Conservation (phyloP, 495 filamentous ascomycete genomes). For the Penicillium daleae region DNA sequence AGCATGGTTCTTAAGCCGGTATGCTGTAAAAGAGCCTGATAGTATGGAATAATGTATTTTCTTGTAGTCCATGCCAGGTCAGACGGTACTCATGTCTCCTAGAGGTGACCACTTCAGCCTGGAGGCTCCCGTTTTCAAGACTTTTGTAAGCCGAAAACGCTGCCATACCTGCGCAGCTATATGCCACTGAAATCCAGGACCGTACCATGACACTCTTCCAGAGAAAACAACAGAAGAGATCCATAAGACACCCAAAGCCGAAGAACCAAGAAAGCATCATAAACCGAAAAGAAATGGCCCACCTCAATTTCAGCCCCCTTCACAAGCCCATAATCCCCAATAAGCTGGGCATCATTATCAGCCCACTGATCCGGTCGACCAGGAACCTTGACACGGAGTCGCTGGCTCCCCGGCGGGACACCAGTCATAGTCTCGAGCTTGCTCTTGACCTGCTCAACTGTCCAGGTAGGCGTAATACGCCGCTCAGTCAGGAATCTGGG, state of each 20-base stretch:
- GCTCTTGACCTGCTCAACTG: conserved; percentile 78
- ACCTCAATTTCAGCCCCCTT: conserved; percentile 52
- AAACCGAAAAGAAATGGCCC: conserved; percentile 7
- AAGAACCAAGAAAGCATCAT: neutral
- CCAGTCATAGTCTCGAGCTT: conserved; percentile 96
- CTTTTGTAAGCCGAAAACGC: too few species aligned
- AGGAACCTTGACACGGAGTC: conserved; percentile 54
- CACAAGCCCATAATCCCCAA: conserved; percentile 45
- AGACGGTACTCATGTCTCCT: neutral
- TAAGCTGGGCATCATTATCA: conserved; percentile 38
- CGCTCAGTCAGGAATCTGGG: conserved; percentile 80
- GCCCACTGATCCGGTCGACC: conserved; percentile 45
- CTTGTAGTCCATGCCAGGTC: neutral
- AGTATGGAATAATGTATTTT: neutral
- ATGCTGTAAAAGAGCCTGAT: too few species aligned
- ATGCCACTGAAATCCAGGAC: too few species aligned
- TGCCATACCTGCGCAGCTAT: too few species aligned
- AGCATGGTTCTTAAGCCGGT: neutral
- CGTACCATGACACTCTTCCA: neutral
- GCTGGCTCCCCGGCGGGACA: conserved; percentile 79
- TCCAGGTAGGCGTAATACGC: conserved; percentile 91
- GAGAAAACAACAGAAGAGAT: too few species aligned
- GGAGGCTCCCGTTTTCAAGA: too few species aligned
- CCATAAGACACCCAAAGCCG: neutral
- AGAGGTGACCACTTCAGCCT: neutral